Evolutionary conservation across 495 filamentous ascomycete genomes (phyloP).

Genomic region (Neurospora intermedia): DNA sequence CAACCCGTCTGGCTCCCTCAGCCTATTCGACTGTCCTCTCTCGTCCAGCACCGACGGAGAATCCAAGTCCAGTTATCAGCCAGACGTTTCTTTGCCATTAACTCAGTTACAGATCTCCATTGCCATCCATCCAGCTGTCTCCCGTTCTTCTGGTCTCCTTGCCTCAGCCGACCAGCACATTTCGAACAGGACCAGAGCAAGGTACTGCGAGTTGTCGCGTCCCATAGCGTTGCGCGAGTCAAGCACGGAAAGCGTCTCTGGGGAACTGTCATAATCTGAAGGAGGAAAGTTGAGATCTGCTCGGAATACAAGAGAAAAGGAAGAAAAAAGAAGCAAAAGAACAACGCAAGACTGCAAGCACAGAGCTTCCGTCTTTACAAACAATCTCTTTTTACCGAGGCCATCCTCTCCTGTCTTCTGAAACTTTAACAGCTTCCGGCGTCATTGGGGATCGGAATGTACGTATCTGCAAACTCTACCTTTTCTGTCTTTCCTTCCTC

Average conservation of each 20-base stretch:
- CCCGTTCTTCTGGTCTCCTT: neutral
- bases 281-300: neutral
- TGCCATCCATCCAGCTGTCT: neutral
- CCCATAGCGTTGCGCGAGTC: neutral
- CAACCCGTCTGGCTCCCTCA: neutral
- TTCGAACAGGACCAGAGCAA: neutral
- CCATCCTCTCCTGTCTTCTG: slow-evolving; percentile 6
- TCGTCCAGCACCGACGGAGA: neutral
- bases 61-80: neutral
- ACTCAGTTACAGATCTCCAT: neutral
- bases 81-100: neutral
- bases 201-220: neutral
- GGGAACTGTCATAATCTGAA: neutral
- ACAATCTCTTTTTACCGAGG: slow-evolving; percentile 14
- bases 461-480: slow-evolving; percentile 11
- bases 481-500: slow-evolving; percentile 1
- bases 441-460: slow-evolving; percentile 23
- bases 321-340: slow-evolving; percentile 1
- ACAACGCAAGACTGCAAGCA: slow-evolving; percentile 9
- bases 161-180: neutral
- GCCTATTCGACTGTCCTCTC: neutral
- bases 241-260: neutral
- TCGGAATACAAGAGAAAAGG: neutral
- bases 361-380: slow-evolving; percentile 21
- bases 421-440: slow-evolving; percentile 10